A percentile compares a stretch with the other conserved stretches of the same genome.
Evolutionary conservation across 2,329 filamentous ascomycete species (phyloP).

Genomic region (Periconia digitata): DNA sequence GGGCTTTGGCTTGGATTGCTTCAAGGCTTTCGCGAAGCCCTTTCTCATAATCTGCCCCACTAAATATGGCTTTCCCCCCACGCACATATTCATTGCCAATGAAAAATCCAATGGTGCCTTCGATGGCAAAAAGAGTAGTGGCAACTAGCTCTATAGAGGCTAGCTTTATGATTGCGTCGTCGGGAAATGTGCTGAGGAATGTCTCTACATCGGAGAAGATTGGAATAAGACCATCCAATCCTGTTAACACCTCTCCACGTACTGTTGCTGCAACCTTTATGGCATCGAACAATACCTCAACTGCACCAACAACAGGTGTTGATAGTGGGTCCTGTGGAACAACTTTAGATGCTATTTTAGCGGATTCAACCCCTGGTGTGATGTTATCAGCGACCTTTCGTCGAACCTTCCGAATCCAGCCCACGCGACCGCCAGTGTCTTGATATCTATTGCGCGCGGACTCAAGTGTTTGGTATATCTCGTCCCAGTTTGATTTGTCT

Average conservation of each 20-base stretch:
- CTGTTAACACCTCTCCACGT: conserved; percentile 1
- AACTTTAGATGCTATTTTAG: conserved; percentile 3
- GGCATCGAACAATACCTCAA: conserved; percentile 3
- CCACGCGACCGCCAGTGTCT: neutral
- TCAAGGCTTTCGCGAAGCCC: conserved; percentile 3
- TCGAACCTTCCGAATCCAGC: conserved; percentile 1
- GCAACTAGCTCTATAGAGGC: conserved; percentile 4
- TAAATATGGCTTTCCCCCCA: neutral
- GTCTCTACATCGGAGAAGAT: conserved; percentile 6
- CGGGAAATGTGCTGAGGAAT: conserved; percentile 4
- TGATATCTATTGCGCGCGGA: conserved; percentile 2
- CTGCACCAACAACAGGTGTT: conserved; percentile 4
- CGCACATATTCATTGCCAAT: neutral
- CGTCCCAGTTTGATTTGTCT: conserved; percentile 2
- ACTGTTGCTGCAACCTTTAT: conserved; percentile 2
- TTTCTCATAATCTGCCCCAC: conserved; percentile 4
- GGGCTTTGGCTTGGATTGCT: conserved; percentile 1
- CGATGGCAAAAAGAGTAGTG: conserved; percentile 1
- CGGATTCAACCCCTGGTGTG: conserved; percentile 4
- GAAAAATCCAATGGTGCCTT: conserved; percentile 6
- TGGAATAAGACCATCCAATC: conserved; percentile 3
- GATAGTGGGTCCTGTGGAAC: conserved; percentile 2
- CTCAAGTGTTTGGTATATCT: conserved; percentile 3
- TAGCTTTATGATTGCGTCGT: conserved; percentile 2
- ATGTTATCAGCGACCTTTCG: conserved; percentile 5